Conservation (phyloP, 345 rosid genomes). For the Salix brachista region DNA sequence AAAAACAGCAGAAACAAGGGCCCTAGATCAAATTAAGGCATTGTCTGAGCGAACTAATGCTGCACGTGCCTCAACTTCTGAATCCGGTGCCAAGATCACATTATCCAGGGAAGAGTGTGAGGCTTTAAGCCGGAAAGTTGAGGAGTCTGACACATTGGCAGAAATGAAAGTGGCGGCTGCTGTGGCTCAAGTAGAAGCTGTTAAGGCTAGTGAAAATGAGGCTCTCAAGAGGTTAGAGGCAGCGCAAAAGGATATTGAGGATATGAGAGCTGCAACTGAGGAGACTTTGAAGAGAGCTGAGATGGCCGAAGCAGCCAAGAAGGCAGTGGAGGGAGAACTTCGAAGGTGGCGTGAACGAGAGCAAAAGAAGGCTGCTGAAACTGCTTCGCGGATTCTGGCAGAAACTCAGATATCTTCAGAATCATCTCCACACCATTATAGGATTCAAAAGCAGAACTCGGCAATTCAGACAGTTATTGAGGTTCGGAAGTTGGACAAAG, state of each 20-base stretch:
- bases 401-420: constrained; percentile 58
- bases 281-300: constrained; percentile 79
- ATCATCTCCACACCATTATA: constrained; percentile 59
- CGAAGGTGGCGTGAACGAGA: constrained; percentile 86
- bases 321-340: constrained; percentile 91
- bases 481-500: constrained; percentile 54
- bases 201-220: constrained; percentile 89
- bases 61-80: constrained; percentile 74
- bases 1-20: constrained; percentile 59
- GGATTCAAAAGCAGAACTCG: constrained; percentile 50
- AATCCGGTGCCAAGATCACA: constrained; percentile 68
- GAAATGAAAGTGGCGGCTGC: constrained; percentile 97
- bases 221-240: constrained; percentile 68
- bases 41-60: constrained; percentile 69
- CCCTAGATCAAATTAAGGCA: constrained; percentile 62
- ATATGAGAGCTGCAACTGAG: constrained; percentile 60
- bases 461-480: constrained; percentile 27
- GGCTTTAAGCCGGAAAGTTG: constrained; percentile 71
- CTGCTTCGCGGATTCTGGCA: constrained; percentile 63
- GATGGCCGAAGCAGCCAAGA: constrained; percentile 95
- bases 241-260: constrained; percentile 68
- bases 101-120: constrained; percentile 78
- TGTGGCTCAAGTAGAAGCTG: constrained; percentile 91
- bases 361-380: constrained; percentile 82
- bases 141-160: constrained; percentile 63